phyloP scores from a whole-genome alignment of 2,329 filamentous ascomycete species.

The Diaporthe ampelina region DNA sequence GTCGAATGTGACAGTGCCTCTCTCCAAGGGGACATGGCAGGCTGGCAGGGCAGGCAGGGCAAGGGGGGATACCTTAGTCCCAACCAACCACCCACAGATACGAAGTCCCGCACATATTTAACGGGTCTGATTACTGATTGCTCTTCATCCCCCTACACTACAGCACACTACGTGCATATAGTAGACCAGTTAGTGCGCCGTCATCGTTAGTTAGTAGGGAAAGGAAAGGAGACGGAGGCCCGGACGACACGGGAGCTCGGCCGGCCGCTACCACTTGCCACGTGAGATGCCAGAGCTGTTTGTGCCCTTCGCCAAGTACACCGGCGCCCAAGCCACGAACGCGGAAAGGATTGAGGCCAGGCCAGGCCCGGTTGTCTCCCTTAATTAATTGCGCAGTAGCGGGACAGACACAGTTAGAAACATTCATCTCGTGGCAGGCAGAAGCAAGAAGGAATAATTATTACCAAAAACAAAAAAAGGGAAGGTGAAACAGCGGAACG shows the following conservation, averaged over 20 bases:
- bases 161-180: neutral
- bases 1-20: constrained; percentile 27
- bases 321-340: constrained; percentile 21
- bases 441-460: neutral
- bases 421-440: neutral
- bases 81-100: neutral
- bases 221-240: neutral
- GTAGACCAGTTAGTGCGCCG: neutral
- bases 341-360: constrained; percentile 1
- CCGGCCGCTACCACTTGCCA: constrained; percentile 6
- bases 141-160: neutral
- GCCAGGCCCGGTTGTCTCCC: neutral
- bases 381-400: neutral
- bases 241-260: constrained; percentile 17
- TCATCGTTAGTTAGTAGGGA: too few relatives aligned
- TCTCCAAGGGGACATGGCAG: neutral
- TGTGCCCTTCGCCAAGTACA: constrained; percentile 3
- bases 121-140: neutral
- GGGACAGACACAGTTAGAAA: neutral
- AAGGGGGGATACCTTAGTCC: too few relatives aligned
- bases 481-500: constrained; percentile 29
- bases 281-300: constrained; percentile 12
- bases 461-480: neutral
- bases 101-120: neutral
- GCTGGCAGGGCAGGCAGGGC: too few relatives aligned